Percentiles rank a stretch among this genome's conserved stretches.
These are phyloP conservation scores for Cladosporium sp. DNA, from an alignment of 2,329 filamentous ascomycete genomes.

Conservation along the genomic window DNA sequence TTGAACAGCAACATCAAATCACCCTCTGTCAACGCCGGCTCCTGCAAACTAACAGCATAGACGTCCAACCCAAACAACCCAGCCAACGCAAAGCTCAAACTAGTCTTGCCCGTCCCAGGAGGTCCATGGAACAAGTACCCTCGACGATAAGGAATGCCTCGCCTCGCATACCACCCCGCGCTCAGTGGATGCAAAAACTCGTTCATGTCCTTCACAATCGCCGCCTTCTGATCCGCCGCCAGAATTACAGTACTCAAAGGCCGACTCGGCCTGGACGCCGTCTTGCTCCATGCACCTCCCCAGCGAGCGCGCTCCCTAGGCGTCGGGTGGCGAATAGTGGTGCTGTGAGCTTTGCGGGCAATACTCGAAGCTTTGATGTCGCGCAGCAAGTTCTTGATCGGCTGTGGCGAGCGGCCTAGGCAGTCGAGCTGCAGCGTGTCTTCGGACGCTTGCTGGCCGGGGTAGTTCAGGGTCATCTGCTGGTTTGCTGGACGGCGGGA, in stretches of 20 bases:
- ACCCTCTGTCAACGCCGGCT: conserved; percentile 69
- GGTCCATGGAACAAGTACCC: conserved; percentile 80
- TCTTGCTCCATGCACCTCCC: conserved; percentile 38
- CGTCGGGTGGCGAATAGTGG: conserved; percentile 44
- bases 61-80: conserved; percentile 46
- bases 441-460: conserved; percentile 28
- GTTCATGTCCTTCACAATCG: conserved; percentile 67
- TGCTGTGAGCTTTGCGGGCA: conserved; percentile 40
- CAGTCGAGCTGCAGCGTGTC: conserved; percentile 44
- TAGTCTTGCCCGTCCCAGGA: conserved; percentile 36
- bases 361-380: conserved; percentile 43
- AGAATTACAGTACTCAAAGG: conserved; percentile 74
- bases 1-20: conserved; percentile 49
- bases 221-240: conserved; percentile 61
- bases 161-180: conserved; percentile 75
- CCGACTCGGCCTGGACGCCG: conserved; percentile 56
- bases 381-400: conserved; percentile 45
- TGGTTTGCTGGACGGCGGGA: conserved; percentile 28
- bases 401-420: conserved; percentile 44
- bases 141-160: conserved; percentile 79
- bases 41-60: conserved; percentile 47
- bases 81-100: conserved; percentile 39
- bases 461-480: conserved; percentile 23
- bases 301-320: conserved; percentile 36
- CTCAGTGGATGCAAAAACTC: conserved; percentile 71